phyloP scores from a whole-genome alignment of 164 flowering plant genomes.

The Vitis riparia region DNA sequence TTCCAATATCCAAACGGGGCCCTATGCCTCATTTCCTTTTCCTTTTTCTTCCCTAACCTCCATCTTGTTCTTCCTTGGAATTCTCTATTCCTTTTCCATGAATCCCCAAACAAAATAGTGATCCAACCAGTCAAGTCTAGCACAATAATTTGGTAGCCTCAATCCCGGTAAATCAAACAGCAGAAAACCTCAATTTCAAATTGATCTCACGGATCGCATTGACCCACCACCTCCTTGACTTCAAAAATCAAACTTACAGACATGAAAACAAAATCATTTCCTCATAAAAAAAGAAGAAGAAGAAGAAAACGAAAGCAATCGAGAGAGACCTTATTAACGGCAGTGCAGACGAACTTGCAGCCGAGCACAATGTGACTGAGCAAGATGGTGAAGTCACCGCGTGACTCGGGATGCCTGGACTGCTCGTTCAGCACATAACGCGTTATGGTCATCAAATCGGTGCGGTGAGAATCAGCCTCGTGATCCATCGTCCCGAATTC shows the following conservation, averaged over 20 bases:
- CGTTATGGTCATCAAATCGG: conserved; percentile 97
- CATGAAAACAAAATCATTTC: background rate
- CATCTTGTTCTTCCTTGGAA: too few species aligned
- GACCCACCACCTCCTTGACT: background rate
- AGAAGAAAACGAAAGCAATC: background rate
- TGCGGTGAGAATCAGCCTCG: conserved; percentile 78
- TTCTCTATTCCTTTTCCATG: too few species aligned
- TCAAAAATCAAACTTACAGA: background rate
- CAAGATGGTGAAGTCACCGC: conserved; percentile 13
- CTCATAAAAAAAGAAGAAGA: too few species aligned
- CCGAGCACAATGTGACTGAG: too few species aligned
- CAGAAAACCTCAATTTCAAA: background rate
- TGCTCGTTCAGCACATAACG: conserved; percentile 89
- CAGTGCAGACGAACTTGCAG: conserved; percentile 70
- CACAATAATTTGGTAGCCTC: background rate
- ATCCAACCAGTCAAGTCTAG: background rate
- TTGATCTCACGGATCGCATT: background rate
- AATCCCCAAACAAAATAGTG: background rate
- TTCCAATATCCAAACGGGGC: too few species aligned
- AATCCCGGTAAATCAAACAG: background rate
- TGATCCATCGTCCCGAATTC: conserved; percentile 66
- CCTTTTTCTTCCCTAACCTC: too few species aligned
- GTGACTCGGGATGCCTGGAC: conserved; percentile 84
- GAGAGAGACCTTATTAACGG: conserved; percentile 81
- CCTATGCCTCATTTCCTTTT: too few species aligned